Evolutionary conservation across 2,329 filamentous ascomycete species (phyloP), one percentile per base, ranked within the genome.

Genomic region (Alternaria atra): DNA sequence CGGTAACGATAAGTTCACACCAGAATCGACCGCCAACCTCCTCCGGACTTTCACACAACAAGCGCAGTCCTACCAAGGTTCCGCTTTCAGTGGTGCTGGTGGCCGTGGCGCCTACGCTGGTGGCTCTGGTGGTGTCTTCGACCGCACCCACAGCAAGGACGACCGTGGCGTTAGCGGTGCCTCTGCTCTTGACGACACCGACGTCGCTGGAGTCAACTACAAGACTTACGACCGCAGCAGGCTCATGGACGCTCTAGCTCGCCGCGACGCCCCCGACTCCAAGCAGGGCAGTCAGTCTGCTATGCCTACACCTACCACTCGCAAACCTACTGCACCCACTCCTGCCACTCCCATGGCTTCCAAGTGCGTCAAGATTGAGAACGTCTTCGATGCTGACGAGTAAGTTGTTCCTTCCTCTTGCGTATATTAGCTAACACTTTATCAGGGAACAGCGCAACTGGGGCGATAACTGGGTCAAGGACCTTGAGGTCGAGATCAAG

Each of bases 1-100:
- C 84, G 95, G 95, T 82, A 99, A 97, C 84, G 95, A 99, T 91
- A 98, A 98, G 88, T 98, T 98, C 83, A 98, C 94, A 82, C 91
- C 94, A 76, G 95, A 98, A 84, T 95, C 93, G 81, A 97, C 93
- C 81, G 91, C 93, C 80, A 94, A 92, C 82, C 88, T 97, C 78
- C 84, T 97, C 77, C 93, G 96, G 84, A 93, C 93, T 82, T 96
- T 97, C 84, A 91, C 93, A 80, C 89, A 84, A 75, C 83, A 82
- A 72, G 72, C 68, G 39, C 73, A 71, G 67, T 79, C 88, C 81
- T 95, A 90, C 80, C 93, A 97, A 84, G 93, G 93, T 78, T 97
- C 94, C 65, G 89, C 91, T 52, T 97, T 97, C 80, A 97, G 93
- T 63, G 94, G 94, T 69, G 89, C 91, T 67, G 94, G 94, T 73